phyloP scores from a whole-genome alignment of 2,329 filamentous ascomycete species.

The Elsinoe australis region DNA sequence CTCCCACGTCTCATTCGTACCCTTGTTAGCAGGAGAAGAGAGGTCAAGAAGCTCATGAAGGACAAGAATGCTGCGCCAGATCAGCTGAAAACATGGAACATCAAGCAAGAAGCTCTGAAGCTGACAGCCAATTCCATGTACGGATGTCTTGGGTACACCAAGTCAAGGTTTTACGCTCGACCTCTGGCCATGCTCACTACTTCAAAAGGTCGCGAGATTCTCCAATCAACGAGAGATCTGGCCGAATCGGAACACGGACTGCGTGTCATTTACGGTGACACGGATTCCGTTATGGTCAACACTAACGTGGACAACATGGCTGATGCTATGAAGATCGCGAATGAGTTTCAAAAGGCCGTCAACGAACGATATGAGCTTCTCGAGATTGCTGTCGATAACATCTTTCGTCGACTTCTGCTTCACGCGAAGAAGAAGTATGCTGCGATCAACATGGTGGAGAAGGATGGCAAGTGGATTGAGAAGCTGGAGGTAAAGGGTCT shows the following conservation, averaged over 20 bases:
- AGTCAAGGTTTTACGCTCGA: conserved; percentile 93
- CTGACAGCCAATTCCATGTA: conserved; percentile 99
- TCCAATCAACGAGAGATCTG: conserved; percentile 89
- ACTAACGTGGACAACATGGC: conserved; percentile 91
- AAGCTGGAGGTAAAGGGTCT: conserved; percentile 97
- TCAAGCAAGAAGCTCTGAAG: conserved; percentile 93
- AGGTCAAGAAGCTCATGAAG: conserved; percentile 97
- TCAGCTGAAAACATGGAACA: conserved; percentile 90
- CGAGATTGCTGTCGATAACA: conserved; percentile 96
- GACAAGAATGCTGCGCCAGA: conserved; percentile 78
- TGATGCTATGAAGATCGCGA: conserved; percentile 82
- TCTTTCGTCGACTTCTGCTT: conserved; percentile 85
- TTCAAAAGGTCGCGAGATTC: conserved; percentile 94
- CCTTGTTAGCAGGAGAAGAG: conserved; percentile 76
- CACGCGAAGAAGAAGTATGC: conserved; percentile 99
- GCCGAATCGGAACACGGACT: conserved; percentile 77
- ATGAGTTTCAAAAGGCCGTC: conserved; percentile 90
- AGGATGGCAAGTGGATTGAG: conserved; percentile 79
- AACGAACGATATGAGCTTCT: conserved; percentile 88
- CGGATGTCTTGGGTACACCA: conserved; percentile 92
- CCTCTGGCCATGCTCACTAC: conserved; percentile 93
- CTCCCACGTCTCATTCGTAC: conserved; percentile 86
- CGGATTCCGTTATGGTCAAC: conserved; percentile 99
- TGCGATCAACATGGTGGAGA: conserved; percentile 83
- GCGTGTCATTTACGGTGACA: conserved; percentile 97